Base-by-base conservation (phyloP, 2,329 filamentous ascomycete species). In the Penicillium sp. region DNA sequence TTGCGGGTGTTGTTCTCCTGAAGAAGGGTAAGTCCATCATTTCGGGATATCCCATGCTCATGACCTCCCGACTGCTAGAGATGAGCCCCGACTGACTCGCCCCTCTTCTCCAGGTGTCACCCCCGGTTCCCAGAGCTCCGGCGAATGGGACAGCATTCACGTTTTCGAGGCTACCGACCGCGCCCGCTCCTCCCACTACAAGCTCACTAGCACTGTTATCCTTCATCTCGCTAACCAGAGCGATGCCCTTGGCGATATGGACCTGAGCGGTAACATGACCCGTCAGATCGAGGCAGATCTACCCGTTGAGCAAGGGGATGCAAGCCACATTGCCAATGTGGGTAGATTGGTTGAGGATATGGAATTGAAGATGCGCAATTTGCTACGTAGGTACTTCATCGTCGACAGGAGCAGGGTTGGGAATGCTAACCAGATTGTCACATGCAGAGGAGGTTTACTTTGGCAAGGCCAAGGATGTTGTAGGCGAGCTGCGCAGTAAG, bases 321-420 rank as follows among this genome's bases (percentile, higher is more conserved):
- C 89, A 62, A 91, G 89, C 72, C 94, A 99, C 79, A 94, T 99
- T 64, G 90, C 89, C 64, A 99, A 99, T 75, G 90, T 97, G 54
- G 94, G 94, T 51, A 83, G 87, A 59, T 81, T 99, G 69, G 92
- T 99, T 46, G 94, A 99, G 80, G 94, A 99, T 74, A 97, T 99
- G 94, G 94, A 99, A 78, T 85, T 97, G 71, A 96, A 97, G 82
- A 97, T 99, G 94, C 85, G 94, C 60, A 99, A 99, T 75, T 75
- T 97, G 74, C 79, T 99, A 71, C 93, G 79, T 81, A 72, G 32
- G 42, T 47, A 7, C 15, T 43, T 21, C 32, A 27, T 5, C 4
- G 29, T 7, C 40, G 13, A 29, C 7, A 15, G 15, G 23, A 7
- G n/a, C 30, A 33, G 17, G 24, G 12, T 12, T n/a, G 12, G 13